Evolutionary conservation across 805 yeast genomes (phyloP), one percentile per base, ranked within the genome.

Genomic region (Starmerella floris): DNA sequence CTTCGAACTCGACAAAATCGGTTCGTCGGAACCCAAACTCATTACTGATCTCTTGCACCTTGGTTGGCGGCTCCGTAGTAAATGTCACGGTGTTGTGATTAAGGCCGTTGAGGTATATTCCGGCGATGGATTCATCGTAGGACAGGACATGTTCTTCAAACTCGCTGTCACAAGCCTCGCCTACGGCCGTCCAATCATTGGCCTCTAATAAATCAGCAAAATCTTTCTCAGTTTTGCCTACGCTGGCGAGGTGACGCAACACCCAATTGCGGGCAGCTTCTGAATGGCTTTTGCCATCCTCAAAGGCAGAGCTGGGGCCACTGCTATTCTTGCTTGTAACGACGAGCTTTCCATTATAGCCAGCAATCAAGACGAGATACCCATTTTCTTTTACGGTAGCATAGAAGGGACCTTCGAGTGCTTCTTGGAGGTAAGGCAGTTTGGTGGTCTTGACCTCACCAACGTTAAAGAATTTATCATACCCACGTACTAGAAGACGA

Each of bases 111-210:
- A 91, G 59, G 52, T 91, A 91, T 5, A 91, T 63, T 0, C 99
- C 99, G 0, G 94, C 75, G 9, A 62, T 63, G 0, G 77, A 76
- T 1, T 65, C 66, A 2, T 68, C 58, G 56, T 91, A 91, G 44
- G 77, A 79, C 38, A 91, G 65, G 6, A 91, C 82, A 58, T 91
- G 99, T 59, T 91, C 97, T 58, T 91, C 98, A 59, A 91, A 91
- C 0, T 60, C 61, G 55, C 91, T 98, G 57, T 91, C 95, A 60
- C 99, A 91, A 28, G 74, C 70, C 61, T 91, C 99, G 0, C 87
- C 85, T 1, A 85, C 94, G 0, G 94, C 95, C 1, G 99, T 91
- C 27, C 74, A 55, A 42, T 76, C 72, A 48, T 66, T 51, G 1
- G 60, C 52, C 51, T 68, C 69, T 6, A 91, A 63, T 1, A 61